phyloP scores from a whole-genome alignment of 2,329 filamentous ascomycete species.

The Cercospora nicotianae region DNA sequence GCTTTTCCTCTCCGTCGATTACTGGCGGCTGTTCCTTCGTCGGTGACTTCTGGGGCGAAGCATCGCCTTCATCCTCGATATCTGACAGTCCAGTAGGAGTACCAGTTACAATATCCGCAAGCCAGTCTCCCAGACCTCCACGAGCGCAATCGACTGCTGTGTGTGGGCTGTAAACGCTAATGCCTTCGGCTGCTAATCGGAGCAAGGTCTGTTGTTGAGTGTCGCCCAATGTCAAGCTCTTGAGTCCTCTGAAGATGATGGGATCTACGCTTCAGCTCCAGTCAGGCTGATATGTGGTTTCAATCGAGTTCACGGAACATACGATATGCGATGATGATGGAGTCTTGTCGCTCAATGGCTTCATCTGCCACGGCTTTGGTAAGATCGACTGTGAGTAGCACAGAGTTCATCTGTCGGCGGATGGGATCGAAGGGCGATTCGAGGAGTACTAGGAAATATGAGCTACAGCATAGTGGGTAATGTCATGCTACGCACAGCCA shows the following conservation, averaged over 20 bases:
- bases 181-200: slow-evolving; percentile 76
- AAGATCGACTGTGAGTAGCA: slow-evolving; percentile 84
- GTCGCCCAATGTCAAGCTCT: slow-evolving; percentile 79
- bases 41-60: slow-evolving; percentile 17
- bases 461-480: not conserved
- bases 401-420: slow-evolving; percentile 62
- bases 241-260: slow-evolving; percentile 92
- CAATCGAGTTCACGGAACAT: slow-evolving; percentile 36
- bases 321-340: slow-evolving; percentile 89
- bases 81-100: slow-evolving; percentile 40
- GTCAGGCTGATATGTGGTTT: slow-evolving; percentile 27
- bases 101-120: slow-evolving; percentile 78
- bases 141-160: slow-evolving; percentile 88
- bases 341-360: slow-evolving; percentile 73
- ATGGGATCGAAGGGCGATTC: slow-evolving; percentile 65
- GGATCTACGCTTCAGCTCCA: slow-evolving; percentile 63
- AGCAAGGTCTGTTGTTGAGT: slow-evolving; percentile 85
- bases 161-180: slow-evolving; percentile 91
- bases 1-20: slow-evolving; percentile 38
- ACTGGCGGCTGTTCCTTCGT: slow-evolving; percentile 15
- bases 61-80: slow-evolving; percentile 18
- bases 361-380: slow-evolving; percentile 87
- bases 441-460: slow-evolving; percentile 56
- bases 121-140: slow-evolving; percentile 88
- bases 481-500: slow-evolving; percentile 53